Base-by-base conservation (phyloP, 225 moss, liverwort and hornwort species). In the Pseudisothecium myosuroides region DNA sequence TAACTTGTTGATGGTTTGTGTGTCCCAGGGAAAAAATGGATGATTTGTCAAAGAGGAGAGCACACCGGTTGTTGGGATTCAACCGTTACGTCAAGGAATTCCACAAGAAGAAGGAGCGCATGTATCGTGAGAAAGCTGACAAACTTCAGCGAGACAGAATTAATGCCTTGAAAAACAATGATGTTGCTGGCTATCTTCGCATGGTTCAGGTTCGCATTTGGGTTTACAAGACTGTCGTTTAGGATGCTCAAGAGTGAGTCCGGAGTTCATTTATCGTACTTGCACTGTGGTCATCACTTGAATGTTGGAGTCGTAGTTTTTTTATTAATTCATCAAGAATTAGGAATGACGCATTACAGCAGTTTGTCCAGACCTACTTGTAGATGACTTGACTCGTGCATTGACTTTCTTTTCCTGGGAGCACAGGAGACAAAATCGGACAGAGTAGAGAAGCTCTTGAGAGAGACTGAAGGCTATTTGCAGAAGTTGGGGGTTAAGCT, bases 151-250 rank as follows among this genome's bases (percentile, higher is more conserved):
- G 99, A 58, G 99, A 99, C 77, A 97, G 96, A 94, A 99, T 99
- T 74, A 99, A 97, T 91, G 94, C 97, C 84, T 93, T 99, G 66
- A 99, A 99, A 91, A 99, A 99, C 87, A 96, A 99, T 86, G 99
- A 99, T 90, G 99, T 99, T 80, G 99, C 96, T 93, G 96, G 99
- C 62, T 99, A 99, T 88, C 96, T 99, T 92, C 99, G 99, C 63
- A 99, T 99, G 99, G 99, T 99, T 90, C 96, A 99, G 96, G 98
- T 97, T 86, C 72, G 92, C 56, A 86, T n/a, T 89, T 88, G 47
- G 61, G 22, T 84, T 64, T 64, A 71, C 43, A 50, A 78, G 82
- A 43, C 22, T 85, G 62, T 61, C 60, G 58, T 84, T 78, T 86
- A 39, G 63, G 66, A 67, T 80, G 62, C 63, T 81, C 76, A 29